A percentile compares a stretch with the other conserved stretches of the same genome.
These are phyloP conservation scores for Kalmanozyma brasiliensis DNA, from an alignment of 1,284 basidiomycete genomes.

Conservation along the genomic window DNA sequence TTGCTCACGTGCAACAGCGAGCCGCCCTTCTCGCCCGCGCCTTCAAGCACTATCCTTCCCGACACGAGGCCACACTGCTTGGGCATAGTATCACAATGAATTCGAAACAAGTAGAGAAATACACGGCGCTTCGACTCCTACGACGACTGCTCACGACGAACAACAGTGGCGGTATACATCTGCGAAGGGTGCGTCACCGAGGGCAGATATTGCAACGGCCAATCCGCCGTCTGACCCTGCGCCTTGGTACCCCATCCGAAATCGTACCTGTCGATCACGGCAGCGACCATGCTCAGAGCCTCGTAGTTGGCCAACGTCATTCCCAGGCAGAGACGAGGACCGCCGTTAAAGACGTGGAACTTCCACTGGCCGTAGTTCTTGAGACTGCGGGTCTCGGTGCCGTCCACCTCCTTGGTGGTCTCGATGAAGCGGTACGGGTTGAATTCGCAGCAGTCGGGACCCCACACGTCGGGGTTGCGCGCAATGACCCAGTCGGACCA, in stretches of 20 bases:
- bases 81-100: too few relatives aligned
- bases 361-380: conserved; percentile 56
- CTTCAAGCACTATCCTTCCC: too few relatives aligned
- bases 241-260: conserved; percentile 48
- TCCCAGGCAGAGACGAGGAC: conserved; percentile 60
- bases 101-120: too few relatives aligned
- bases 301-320: conserved; percentile 59
- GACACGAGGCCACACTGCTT: too few relatives aligned
- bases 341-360: conserved; percentile 57
- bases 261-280: conserved; percentile 43
- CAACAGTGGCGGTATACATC: conserved; percentile 47
- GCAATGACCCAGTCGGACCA: conserved; percentile 64
- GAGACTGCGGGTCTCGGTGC: conserved; percentile 19
- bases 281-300: conserved; percentile 37
- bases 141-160: conserved; percentile 19
- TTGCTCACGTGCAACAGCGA: too few relatives aligned
- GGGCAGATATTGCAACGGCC: conserved; percentile 49
- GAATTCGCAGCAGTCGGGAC: conserved; percentile 49
- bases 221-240: conserved; percentile 53
- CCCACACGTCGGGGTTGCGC: conserved; percentile 58
- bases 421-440: conserved; percentile 56
- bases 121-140: too few relatives aligned
- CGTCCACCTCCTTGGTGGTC: conserved; percentile 21
- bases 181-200: conserved; percentile 55
- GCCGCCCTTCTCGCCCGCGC: too few relatives aligned